These are phyloP conservation scores for Fraxinus paxiana DNA, from an alignment of 305 asterid genomes.

Conservation along the genomic window DNA sequence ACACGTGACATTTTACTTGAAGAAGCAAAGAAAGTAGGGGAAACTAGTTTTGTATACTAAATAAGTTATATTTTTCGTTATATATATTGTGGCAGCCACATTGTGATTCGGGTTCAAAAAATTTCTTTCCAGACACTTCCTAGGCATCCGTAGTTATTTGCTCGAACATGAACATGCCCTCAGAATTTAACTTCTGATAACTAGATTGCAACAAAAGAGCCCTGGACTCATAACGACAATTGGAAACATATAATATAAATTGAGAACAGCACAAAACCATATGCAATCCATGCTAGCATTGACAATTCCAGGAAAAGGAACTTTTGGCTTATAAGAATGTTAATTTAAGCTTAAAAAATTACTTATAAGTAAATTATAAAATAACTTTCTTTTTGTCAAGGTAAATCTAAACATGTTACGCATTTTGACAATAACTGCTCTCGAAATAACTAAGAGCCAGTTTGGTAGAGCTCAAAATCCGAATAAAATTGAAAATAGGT, in stretches of 20 bases:
- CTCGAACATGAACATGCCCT: neutral
- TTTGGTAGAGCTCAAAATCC: too few species aligned
- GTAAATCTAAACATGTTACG: neutral
- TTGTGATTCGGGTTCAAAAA: neutral
- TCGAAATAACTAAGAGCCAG: neutral
- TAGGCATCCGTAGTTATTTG: neutral
- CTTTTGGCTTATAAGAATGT: neutral
- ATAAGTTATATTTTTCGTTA: neutral
- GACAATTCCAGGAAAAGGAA: neutral
- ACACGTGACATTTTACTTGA: neutral
- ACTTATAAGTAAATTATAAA: neutral
- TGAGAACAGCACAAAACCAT: neutral
- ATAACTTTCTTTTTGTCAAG: neutral
- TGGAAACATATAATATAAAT: neutral
- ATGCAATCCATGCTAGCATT: neutral
- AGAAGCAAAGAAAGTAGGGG: neutral
- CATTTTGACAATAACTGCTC: neutral
- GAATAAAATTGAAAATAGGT: too few species aligned
- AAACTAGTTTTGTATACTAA: neutral
- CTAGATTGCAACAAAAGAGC: neutral
- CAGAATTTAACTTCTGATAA: neutral
- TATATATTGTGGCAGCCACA: neutral
- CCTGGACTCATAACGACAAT: neutral
- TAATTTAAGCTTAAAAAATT: neutral
- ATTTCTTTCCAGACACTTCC: neutral